Conservation (phyloP, 176 grass and related monocot species). For the maize (Zea mays) region DNA sequence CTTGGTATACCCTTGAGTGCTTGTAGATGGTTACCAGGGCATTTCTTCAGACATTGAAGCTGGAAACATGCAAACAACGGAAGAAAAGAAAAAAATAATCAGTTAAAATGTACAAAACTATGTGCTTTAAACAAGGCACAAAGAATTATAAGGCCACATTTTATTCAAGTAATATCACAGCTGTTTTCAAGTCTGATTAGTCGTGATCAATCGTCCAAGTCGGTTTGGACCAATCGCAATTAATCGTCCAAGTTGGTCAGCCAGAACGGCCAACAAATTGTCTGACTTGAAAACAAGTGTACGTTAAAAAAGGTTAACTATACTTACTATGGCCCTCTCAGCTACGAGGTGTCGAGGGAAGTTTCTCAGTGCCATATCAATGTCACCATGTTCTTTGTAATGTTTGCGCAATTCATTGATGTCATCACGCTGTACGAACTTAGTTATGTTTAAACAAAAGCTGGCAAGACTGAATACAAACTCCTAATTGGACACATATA, state of each 20-base stretch:
- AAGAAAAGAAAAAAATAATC: conserved; percentile 29
- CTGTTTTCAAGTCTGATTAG: too few species aligned
- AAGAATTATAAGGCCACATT: background rate
- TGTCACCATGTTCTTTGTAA: conserved; percentile 83
- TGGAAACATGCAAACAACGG: conserved; percentile 55
- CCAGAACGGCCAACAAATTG: too few species aligned
- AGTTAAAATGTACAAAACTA: conserved; percentile 24
- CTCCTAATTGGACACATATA: conserved; percentile 29
- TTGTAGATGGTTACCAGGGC: conserved; percentile 92
- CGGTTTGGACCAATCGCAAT: too few species aligned
- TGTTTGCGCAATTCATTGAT: conserved; percentile 76
- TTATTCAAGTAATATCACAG: conserved; percentile 25
- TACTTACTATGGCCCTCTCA: conserved; percentile 91
- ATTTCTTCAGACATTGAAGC: conserved; percentile 97
- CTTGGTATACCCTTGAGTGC: conserved; percentile 95
- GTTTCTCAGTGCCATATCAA: conserved; percentile 78
- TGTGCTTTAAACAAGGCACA: background rate
- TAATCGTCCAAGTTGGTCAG: too few species aligned
- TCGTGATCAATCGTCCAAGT: too few species aligned
- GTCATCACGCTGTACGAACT: conserved; percentile 63
- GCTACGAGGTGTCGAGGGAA: conserved; percentile 80
- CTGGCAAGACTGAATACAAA: conserved; percentile 38
- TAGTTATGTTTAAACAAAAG: conserved; percentile 69
- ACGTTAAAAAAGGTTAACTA: conserved; percentile 22
- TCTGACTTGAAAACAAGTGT: background rate